phyloP scores from a whole-genome alignment of 2,329 filamentous ascomycete species.

The Orbilia quercus region DNA sequence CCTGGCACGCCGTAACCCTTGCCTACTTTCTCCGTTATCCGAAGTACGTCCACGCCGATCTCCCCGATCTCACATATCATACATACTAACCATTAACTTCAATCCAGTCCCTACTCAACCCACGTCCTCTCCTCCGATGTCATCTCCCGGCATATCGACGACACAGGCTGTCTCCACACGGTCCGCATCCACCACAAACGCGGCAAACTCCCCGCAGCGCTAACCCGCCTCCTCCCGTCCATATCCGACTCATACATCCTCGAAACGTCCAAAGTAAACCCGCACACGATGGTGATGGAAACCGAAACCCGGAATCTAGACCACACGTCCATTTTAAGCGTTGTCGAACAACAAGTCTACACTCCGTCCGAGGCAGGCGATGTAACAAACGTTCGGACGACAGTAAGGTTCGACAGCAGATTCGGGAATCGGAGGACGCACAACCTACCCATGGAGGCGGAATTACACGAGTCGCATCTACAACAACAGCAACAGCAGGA shows the following conservation, averaged over 20 bases:
- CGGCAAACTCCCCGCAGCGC: slow-evolving; percentile 78
- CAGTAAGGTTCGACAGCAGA: slow-evolving; percentile 59
- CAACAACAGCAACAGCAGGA: slow-evolving; percentile 62
- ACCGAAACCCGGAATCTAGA: slow-evolving; percentile 84
- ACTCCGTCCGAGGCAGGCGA: slow-evolving; percentile 64
- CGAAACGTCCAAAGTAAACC: slow-evolving; percentile 81
- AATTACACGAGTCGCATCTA: too few species aligned
- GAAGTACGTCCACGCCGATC: slow-evolving; percentile 56
- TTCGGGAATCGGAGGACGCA: slow-evolving; percentile 60
- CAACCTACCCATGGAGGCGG: slow-evolving; percentile 63
- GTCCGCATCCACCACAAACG: slow-evolving; percentile 84
- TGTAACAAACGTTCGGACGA: slow-evolving; percentile 58
- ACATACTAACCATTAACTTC: slow-evolving; percentile 64
- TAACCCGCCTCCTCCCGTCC: slow-evolving; percentile 79
- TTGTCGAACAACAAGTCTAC: slow-evolving; percentile 80
- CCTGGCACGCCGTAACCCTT: slow-evolving; percentile 85
- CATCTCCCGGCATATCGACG: slow-evolving; percentile 78
- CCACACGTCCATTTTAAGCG: slow-evolving; percentile 81
- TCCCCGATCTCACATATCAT: neutral
- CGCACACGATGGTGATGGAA: slow-evolving; percentile 83
- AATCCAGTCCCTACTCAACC: slow-evolving; percentile 79
- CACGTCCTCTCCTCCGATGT: slow-evolving; percentile 87
- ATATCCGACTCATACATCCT: slow-evolving; percentile 82
- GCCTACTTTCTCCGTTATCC: slow-evolving; percentile 91
- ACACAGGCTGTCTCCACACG: slow-evolving; percentile 79